Conservation (phyloP, 371 early-diverging fungal genomes). For the Rhizomucor miehei region DNA sequence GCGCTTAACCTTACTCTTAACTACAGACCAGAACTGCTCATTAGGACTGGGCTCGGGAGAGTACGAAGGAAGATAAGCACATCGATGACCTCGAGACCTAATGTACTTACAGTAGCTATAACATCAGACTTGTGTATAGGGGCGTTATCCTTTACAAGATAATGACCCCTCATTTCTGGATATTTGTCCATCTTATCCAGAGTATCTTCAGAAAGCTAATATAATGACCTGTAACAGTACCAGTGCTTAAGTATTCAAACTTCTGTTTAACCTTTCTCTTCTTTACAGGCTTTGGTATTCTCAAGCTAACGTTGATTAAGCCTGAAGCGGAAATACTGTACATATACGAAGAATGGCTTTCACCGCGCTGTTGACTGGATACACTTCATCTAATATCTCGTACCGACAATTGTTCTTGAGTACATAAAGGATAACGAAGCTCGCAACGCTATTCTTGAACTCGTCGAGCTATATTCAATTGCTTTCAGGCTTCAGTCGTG, state of each 20-base stretch:
- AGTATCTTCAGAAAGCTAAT: slow-evolving; percentile 16
- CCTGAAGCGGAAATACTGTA: neutral
- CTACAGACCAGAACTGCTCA: slow-evolving; percentile 10
- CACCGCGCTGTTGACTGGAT: too few relatives aligned
- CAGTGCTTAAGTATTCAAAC: slow-evolving; percentile 5
- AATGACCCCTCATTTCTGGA: slow-evolving; percentile 15
- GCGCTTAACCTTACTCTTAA: slow-evolving; percentile 9
- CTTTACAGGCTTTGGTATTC: slow-evolving; percentile 1
- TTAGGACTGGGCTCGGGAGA: slow-evolving; percentile 9
- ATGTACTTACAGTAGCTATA: slow-evolving; percentile 13
- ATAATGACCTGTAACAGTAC: slow-evolving; percentile 22
- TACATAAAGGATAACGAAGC: too few relatives aligned
- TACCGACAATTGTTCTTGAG: too few relatives aligned
- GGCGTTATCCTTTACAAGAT: slow-evolving; percentile 16
- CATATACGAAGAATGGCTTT: too few relatives aligned
- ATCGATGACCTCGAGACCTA: slow-evolving; percentile 13
- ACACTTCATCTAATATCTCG: too few relatives aligned
- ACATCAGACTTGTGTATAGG: slow-evolving; percentile 13
- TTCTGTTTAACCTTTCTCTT: slow-evolving; percentile 14
- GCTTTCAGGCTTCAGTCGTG: too few relatives aligned
- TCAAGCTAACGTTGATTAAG: neutral
- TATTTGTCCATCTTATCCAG: slow-evolving; percentile 17
- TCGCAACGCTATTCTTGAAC: too few relatives aligned
- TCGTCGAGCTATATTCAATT: too few relatives aligned
- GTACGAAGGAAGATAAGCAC: slow-evolving; percentile 11